phyloP scores from a whole-genome alignment of 2,329 filamentous ascomycete species.

The Ophiostoma perfectum region DNA sequence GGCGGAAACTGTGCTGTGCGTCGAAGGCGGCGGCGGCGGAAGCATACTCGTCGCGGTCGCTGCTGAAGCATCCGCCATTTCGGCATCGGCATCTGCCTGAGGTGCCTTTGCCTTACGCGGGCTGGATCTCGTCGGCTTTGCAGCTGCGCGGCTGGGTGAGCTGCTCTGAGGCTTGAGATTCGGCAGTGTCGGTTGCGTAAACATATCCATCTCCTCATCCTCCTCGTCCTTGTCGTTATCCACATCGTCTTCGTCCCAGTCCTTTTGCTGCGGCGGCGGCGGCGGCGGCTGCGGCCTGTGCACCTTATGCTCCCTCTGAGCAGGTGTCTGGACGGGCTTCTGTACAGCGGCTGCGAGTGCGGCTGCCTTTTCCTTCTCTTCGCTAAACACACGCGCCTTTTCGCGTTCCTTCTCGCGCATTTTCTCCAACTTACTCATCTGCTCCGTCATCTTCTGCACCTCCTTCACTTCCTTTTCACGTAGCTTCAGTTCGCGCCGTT shows the following conservation, averaged over 20 bases:
- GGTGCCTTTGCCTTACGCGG: slow-evolving; percentile 46
- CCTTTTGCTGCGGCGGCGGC: background rate
- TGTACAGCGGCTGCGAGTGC: slow-evolving; percentile 41
- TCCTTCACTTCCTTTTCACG: slow-evolving; percentile 58
- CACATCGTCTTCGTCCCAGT: background rate
- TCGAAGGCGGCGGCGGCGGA: slow-evolving; percentile 48
- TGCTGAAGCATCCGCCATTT: slow-evolving; percentile 45
- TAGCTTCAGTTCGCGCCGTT: slow-evolving; percentile 51
- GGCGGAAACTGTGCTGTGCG: slow-evolving; percentile 13
- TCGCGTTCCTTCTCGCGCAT: slow-evolving; percentile 66
- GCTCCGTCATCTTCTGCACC: slow-evolving; percentile 54
- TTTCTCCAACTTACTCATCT: slow-evolving; percentile 59
- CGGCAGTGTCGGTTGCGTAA: slow-evolving; percentile 23
- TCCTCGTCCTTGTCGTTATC: slow-evolving; percentile 24
- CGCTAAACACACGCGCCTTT: slow-evolving; percentile 56
- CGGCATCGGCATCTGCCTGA: slow-evolving; percentile 41
- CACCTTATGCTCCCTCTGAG: slow-evolving; percentile 47
- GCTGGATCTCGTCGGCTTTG: slow-evolving; percentile 45
- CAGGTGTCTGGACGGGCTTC: slow-evolving; percentile 28
- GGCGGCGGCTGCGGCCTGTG: slow-evolving; percentile 35
- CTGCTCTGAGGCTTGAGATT: slow-evolving; percentile 13
- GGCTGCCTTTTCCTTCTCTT: slow-evolving; percentile 51
- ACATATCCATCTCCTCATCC: slow-evolving; percentile 23
- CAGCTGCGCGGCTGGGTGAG: slow-evolving; percentile 37
- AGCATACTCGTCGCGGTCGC: slow-evolving; percentile 39